Conservation (phyloP, 1,284 basidiomycete species). For the Tilletia setariae region DNA sequence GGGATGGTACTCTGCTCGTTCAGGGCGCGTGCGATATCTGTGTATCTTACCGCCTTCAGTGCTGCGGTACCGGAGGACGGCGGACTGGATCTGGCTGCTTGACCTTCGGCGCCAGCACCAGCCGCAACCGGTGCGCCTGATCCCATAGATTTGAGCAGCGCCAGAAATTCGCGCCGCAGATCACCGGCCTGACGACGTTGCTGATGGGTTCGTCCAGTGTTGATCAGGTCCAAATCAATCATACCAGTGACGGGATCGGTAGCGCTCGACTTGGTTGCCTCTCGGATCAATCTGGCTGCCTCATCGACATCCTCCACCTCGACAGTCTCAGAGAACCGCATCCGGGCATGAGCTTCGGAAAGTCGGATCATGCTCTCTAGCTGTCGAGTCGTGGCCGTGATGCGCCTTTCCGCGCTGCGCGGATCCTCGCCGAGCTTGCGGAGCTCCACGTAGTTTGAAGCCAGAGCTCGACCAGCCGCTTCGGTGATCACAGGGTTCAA, state of each 20-base stretch:
- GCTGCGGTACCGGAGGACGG: constrained; percentile 19
- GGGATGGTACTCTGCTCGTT: constrained; percentile 47
- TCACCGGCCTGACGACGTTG: constrained; percentile 62
- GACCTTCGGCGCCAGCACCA: constrained; percentile 23
- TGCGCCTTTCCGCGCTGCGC: constrained; percentile 75
- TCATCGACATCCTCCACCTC: constrained; percentile 84
- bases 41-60: constrained; percentile 39
- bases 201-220: constrained; percentile 82
- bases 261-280: constrained; percentile 77
- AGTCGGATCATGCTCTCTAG: constrained; percentile 98
- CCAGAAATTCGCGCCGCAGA: constrained; percentile 44
- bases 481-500: constrained; percentile 85
- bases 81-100: constrained; percentile 25
- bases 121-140: constrained; percentile 22
- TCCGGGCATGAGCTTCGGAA: constrained; percentile 90
- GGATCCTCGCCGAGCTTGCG: constrained; percentile 81
- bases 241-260: constrained; percentile 85
- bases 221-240: constrained; percentile 93
- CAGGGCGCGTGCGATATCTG: constrained; percentile 41
- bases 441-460: constrained; percentile 85
- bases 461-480: constrained; percentile 78
- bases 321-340: constrained; percentile 83
- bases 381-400: constrained; percentile 96
- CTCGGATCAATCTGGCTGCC: constrained; percentile 85
- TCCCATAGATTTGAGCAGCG: constrained; percentile 40